Base-by-base conservation (phyloP, 345 rosid genomes). In the Turnera subulata region DNA sequence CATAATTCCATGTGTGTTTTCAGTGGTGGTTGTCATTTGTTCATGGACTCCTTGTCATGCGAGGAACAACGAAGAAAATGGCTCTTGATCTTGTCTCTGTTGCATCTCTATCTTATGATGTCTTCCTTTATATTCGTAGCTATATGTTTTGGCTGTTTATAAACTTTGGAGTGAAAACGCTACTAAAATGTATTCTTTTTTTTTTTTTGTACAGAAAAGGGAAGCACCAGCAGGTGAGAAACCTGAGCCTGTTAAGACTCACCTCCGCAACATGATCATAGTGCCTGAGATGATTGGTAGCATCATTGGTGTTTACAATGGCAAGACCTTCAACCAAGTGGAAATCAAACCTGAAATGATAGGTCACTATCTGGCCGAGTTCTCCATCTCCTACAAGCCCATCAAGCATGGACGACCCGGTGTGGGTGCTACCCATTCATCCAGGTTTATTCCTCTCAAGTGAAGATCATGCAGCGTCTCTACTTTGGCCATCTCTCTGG, bases 381-480 rank as follows among this genome's bases (percentile, higher is more conserved):
- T 70, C 47, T 70, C 75, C 1, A 70, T 70, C 54, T 58, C 66
- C 18, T 70, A 70, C 75, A 70, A 64, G 86, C 98, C 98, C 0
- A 96, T 91, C 5, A 89, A 91, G 96, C 98, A 91, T 3, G 98
- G 98, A 60, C 86, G 96, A 68, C 98, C 96, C n/a, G 98, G 98
- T 71, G 82, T 91, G 35, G 98, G 98, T 77, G 98, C 98, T 55
- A 91, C 96, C 44, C 98, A 91, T 68, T 91, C 98, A 0, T 91
- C 98, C 19, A 78, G 98, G 82, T 91, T 91, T 75, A 91, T 91
- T 66, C 98, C 96, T 40, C 95, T 91, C 14, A 91, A 91, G 82
- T 91, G 82, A 81, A 58, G 57, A 37, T 46, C 1, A 51, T 14
- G 40, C 46, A 4, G 35, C 8, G 5, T 29, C 35, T 29, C 35